Evolutionary conservation across 2,329 filamentous ascomycete species (phyloP).

Genomic region (Colletotrichum lini): DNA sequence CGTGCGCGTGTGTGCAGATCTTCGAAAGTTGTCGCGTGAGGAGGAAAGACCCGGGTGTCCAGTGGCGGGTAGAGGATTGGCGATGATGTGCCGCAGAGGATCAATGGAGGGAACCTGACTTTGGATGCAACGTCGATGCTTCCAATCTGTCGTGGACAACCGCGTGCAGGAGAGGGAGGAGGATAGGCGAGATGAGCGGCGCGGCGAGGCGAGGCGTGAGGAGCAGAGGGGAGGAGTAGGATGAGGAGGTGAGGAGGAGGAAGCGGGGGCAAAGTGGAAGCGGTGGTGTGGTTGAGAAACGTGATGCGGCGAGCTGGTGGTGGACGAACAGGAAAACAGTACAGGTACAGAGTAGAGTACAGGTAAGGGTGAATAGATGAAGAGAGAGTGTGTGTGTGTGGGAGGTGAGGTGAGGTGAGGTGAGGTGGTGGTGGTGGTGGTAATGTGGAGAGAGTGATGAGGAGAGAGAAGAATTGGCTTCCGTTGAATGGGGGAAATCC

Average conservation of each 20-base stretch:
- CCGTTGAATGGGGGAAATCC: constrained; percentile 44
- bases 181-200: constrained; percentile 4
- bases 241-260: not conserved
- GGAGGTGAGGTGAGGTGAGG: constrained; percentile 34
- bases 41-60: constrained; percentile 33
- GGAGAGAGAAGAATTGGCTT: constrained; percentile 45
- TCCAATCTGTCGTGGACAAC: not conserved
- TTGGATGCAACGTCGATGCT: constrained; percentile 22
- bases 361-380: constrained; percentile 13
- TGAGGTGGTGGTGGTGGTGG: constrained; percentile 47
- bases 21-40: constrained; percentile 31
- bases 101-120: constrained; percentile 15
- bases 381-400: constrained; percentile 18
- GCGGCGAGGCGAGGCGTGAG: not conserved
- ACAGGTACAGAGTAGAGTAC: not conserved
- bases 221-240: too few species aligned
- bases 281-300: not conserved
- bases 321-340: constrained; percentile 1
- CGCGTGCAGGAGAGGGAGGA: constrained; percentile 40
- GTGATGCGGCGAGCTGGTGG: constrained; percentile 44
- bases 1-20: not conserved
- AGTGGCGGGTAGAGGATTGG: constrained; percentile 40
- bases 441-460: constrained; percentile 47
- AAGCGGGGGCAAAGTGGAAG: not conserved
- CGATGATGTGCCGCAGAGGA: constrained; percentile 37